phyloP scores from a whole-genome alignment of 176 grass and related monocot species.

The Eleusine indica region DNA sequence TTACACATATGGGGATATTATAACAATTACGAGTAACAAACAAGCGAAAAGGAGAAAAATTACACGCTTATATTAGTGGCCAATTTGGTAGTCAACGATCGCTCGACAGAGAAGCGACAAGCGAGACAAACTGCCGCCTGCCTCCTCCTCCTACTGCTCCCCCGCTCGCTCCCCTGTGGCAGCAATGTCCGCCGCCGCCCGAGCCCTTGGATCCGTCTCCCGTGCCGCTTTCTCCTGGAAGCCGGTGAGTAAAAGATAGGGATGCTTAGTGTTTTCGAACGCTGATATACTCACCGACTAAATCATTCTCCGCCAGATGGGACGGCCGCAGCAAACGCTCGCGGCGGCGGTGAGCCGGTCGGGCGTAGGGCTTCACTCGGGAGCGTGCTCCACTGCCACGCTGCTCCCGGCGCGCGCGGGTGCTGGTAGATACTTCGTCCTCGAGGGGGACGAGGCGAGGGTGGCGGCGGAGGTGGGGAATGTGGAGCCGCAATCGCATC shows the following conservation, averaged over 20 bases:
- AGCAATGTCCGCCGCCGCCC: conserved; percentile 29
- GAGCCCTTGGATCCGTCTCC: conserved; percentile 46
- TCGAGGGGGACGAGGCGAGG: conserved; percentile 33
- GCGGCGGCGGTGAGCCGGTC: conserved; percentile 52
- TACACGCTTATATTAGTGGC: too few relatives aligned
- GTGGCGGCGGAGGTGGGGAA: conserved; percentile 61
- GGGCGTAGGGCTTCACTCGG: conserved; percentile 80
- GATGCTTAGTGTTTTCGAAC: neutral
- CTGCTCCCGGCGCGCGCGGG: conserved; percentile 79
- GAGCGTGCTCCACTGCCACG: conserved; percentile 41
- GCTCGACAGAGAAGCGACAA: neutral
- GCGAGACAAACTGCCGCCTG: neutral
- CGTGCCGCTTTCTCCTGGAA: conserved; percentile 60
- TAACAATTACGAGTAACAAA: too few relatives aligned
- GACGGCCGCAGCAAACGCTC: conserved; percentile 69
- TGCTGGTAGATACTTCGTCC: conserved; percentile 80
- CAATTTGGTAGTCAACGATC: neutral
- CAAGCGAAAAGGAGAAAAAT: too few relatives aligned
- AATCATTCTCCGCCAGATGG: conserved; percentile 48
- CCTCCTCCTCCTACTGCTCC: neutral
- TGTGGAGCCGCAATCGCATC: conserved; percentile 54
- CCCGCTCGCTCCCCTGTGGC: neutral
- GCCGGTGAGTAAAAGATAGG: conserved; percentile 40
- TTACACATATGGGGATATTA: too few relatives aligned
- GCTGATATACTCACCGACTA: neutral